Conservation (phyloP, 2,329 filamentous ascomycete species). For the Xylariomycetidae sp. region DNA sequence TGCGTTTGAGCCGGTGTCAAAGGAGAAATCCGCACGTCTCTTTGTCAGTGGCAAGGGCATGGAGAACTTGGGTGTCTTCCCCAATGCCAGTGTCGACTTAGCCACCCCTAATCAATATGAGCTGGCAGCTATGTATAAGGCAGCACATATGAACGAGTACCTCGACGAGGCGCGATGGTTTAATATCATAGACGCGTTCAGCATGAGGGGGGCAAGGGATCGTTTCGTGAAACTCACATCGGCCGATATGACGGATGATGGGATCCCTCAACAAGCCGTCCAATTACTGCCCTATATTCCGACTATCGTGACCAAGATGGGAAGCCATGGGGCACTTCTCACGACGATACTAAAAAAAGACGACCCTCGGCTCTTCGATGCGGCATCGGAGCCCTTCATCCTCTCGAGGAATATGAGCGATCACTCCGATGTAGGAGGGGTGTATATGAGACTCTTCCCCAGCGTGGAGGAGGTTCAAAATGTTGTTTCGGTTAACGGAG, state of each 20-base stretch:
- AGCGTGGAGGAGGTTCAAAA: slow-evolving; percentile 63
- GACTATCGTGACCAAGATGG: slow-evolving; percentile 79
- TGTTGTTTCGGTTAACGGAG: slow-evolving; percentile 86
- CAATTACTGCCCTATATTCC: slow-evolving; percentile 87
- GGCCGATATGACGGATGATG: slow-evolving; percentile 65
- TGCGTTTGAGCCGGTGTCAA: slow-evolving; percentile 87
- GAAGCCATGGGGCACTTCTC: slow-evolving; percentile 68
- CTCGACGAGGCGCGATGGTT: slow-evolving; percentile 75
- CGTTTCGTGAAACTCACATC: slow-evolving; percentile 67
- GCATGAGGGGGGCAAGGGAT: slow-evolving; percentile 69
- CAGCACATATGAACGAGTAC: slow-evolving; percentile 61
- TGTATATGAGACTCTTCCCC: slow-evolving; percentile 76
- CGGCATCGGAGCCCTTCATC: slow-evolving; percentile 64
- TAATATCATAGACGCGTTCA: slow-evolving; percentile 70
- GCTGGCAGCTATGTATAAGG: slow-evolving; percentile 70
- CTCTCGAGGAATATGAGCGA: slow-evolving; percentile 57
- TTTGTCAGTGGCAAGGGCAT: slow-evolving; percentile 46
- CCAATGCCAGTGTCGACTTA: slow-evolving; percentile 61
- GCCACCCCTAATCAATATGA: slow-evolving; percentile 82
- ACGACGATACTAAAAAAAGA: slow-evolving; percentile 64
- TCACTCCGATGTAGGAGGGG: slow-evolving; percentile 58
- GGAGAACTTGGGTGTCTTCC: slow-evolving; percentile 49
- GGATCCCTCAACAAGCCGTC: slow-evolving; percentile 77
- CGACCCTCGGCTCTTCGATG: slow-evolving; percentile 62
- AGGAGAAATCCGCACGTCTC: slow-evolving; percentile 67